Conservation (phyloP, 345 rosid genomes). For the Salix exigua region DNA sequence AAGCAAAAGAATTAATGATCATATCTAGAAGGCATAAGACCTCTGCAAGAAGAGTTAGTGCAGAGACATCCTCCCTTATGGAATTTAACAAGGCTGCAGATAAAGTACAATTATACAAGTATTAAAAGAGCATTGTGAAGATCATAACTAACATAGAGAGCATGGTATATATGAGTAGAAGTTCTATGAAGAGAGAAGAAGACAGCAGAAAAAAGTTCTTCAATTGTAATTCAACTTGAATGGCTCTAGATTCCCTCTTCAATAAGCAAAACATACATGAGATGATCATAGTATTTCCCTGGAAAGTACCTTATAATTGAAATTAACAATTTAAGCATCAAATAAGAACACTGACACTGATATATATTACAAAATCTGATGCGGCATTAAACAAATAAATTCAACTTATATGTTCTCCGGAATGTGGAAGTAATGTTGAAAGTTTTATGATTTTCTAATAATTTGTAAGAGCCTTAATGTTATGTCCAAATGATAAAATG, state of each 20-base stretch:
- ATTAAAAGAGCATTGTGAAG: not conserved
- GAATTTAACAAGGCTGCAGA: slow-evolving; percentile 72
- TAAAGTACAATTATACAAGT: slow-evolving; percentile 12
- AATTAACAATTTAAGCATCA: not conserved
- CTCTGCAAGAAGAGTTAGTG: slow-evolving; percentile 86
- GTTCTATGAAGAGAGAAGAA: not conserved
- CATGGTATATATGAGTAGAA: not conserved
- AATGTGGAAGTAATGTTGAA: not conserved
- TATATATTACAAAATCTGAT: not conserved
- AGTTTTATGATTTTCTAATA: not conserved
- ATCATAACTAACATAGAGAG: not conserved
- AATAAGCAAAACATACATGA: not conserved
- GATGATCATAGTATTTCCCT: not conserved
- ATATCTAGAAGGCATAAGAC: slow-evolving; percentile 89
- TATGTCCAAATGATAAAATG: too few species aligned
- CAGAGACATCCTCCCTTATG: slow-evolving; percentile 70
- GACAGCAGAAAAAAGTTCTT: not conserved
- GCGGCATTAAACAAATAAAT: not conserved
- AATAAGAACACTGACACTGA: not conserved
- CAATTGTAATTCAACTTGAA: not conserved
- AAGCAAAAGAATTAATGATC: slow-evolving; percentile 95
- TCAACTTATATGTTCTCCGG: not conserved
- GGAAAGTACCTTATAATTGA: not conserved
- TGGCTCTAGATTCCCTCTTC: not conserved
- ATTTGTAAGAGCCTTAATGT: not conserved